Base-by-base conservation (phyloP, 495 filamentous ascomycete species). In the Hypoxylon perforatum region DNA sequence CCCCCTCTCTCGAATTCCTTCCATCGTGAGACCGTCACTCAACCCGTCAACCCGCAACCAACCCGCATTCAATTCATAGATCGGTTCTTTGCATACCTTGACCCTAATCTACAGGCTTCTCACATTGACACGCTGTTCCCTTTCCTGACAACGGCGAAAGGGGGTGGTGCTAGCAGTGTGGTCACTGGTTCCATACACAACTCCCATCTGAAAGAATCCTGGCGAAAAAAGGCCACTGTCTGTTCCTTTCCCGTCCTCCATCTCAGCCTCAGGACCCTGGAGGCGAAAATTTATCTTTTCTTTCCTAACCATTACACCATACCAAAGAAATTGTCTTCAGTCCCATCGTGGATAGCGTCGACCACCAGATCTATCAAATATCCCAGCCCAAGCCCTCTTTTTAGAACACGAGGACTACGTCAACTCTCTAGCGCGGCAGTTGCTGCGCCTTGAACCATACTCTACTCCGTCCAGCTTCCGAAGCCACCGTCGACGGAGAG, bases 1-100 rank as follows among this genome's bases (percentile, higher is more conserved):
- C 57, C 69, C 65, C 65, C 65, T 72, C 69, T 72, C 65, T 65
- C 48, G 14, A 65, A 54, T 72, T 72, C 65, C 63, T 69, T 69
- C 61, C 61, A 55, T 72, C 61, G 65, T 56, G 60, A 61, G 28
- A 69, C 47, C 30, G 45, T 42, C 58, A 46, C 42, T 53, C 44
- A 61, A 50, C 48, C n/a, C n/a, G n/a, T n/a, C n/a, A n/a, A n/a
- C n/a, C n/a, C n/a, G n/a, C n/a, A n/a, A n/a, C n/a, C n/a, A n/a
- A n/a, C n/a, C 61, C 38, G 6, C 50, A 60, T 38, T 38, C 22
- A 28, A 33, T 10, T 64, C 46, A 44, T 44, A 57, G 23, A 47
- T 69, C 60, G 25, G 47, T 57, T 57, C 46, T 63, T 18, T 56
- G 48, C 60, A 63, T 57, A 69, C 60, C 45, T 56, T 36, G 9